Evolutionary conservation across 2,329 filamentous ascomycete genomes (phyloP).

Genomic region (Trichothecium roseum): DNA sequence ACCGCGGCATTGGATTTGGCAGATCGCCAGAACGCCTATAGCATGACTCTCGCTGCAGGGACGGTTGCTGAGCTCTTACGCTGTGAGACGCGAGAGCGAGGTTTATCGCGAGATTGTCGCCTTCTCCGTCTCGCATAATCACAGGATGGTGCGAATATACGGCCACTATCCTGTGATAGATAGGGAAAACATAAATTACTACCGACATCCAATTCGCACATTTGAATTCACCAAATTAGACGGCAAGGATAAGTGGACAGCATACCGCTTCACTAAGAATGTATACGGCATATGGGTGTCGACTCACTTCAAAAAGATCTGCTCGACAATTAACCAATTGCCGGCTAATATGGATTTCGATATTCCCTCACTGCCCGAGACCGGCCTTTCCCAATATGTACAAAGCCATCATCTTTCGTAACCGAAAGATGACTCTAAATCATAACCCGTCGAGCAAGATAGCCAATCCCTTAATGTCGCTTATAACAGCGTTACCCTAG

Average conservation of each 20-base stretch:
- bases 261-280: slow-evolving; percentile 4
- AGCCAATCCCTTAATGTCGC: too few relatives aligned
- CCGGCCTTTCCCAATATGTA: neutral
- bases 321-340: slow-evolving; percentile 2
- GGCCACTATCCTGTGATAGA: slow-evolving; percentile 26
- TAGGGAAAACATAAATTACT: slow-evolving; percentile 20
- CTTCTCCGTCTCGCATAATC: slow-evolving; percentile 28
- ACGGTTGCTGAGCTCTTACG: slow-evolving; percentile 27
- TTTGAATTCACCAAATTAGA: slow-evolving; percentile 18
- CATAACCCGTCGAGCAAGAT: too few relatives aligned
- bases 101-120: slow-evolving; percentile 28
- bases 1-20: slow-evolving; percentile 22
- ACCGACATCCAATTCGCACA: slow-evolving; percentile 23
- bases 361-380: neutral
- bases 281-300: slow-evolving; percentile 4
- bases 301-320: slow-evolving; percentile 1
- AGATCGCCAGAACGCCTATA: slow-evolving; percentile 29
- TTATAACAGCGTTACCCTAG: too few relatives aligned
- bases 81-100: slow-evolving; percentile 22
- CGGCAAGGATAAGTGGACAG: slow-evolving; percentile 3
- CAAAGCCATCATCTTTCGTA: neutral
- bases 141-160: slow-evolving; percentile 23
- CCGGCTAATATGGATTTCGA: neutral
- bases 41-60: slow-evolving; percentile 27
- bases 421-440: too few relatives aligned